Conservation (phyloP, 2,329 filamentous ascomycete genomes). For the Hortaea sp. region DNA sequence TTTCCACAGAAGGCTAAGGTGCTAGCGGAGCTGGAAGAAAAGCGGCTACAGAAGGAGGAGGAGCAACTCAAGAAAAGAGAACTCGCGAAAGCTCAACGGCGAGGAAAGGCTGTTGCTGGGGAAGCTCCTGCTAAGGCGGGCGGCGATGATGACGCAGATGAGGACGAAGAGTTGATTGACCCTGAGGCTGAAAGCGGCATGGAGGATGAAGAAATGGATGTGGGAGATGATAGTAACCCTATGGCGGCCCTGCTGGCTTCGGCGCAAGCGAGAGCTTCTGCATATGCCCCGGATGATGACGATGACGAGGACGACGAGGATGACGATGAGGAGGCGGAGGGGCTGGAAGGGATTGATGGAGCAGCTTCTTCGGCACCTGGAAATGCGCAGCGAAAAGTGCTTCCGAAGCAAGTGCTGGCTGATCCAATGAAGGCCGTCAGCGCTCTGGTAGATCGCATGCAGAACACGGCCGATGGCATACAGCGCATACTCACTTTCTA, state of each 20-base stretch:
- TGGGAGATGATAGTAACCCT: slow-evolving; percentile 64
- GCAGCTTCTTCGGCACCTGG: slow-evolving; percentile 2
- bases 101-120: slow-evolving; percentile 24
- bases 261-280: slow-evolving; percentile 66
- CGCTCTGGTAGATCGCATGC: slow-evolving; percentile 72
- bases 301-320: slow-evolving; percentile 43
- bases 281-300: slow-evolving; percentile 43
- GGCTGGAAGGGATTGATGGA: slow-evolving; percentile 7
- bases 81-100: slow-evolving; percentile 45
- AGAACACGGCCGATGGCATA: slow-evolving; percentile 61
- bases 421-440: slow-evolving; percentile 82
- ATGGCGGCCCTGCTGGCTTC: slow-evolving; percentile 88
- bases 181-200: slow-evolving; percentile 25
- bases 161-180: slow-evolving; percentile 42
- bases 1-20: slow-evolving; percentile 98
- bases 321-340: slow-evolving; percentile 37
- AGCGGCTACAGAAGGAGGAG: slow-evolving; percentile 68
- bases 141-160: slow-evolving; percentile 44
- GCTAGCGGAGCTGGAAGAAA: slow-evolving; percentile 88
- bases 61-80: slow-evolving; percentile 63
- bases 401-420: slow-evolving; percentile 88
- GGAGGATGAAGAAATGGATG: slow-evolving; percentile 22
- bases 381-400: slow-evolving; percentile 49
- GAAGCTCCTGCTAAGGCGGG: slow-evolving; percentile 34
- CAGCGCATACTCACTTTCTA: slow-evolving; percentile 75